Percentiles rank a stretch among this genome's conserved stretches.
Conservation (phyloP, 441 rosid species). For the Cnidoscolus chayamansa region DNA sequence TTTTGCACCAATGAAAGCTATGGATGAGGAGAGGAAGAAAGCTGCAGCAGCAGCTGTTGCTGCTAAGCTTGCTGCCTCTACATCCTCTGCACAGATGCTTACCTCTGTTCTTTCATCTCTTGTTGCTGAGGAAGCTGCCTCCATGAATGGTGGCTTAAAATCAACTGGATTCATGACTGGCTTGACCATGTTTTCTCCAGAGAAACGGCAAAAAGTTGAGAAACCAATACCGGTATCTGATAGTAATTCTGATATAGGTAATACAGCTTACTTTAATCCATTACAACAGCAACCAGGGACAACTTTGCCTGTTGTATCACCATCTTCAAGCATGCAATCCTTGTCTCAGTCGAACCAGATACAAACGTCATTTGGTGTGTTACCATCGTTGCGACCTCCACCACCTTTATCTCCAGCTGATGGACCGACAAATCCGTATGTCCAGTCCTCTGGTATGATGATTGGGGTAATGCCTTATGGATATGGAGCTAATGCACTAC, state of each 20-base stretch:
- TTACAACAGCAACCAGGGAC: conserved; percentile 41
- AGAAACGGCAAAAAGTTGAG: conserved; percentile 59
- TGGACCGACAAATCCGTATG: conserved; percentile 43
- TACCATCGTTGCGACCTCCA: conserved; percentile 43
- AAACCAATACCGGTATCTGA: conserved; percentile 39
- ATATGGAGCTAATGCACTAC: conserved; percentile 42
- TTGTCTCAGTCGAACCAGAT: conserved; percentile 44
- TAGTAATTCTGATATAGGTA: conserved; percentile 39
- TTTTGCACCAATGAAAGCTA: conserved; percentile 41
- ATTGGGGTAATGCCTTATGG: conserved; percentile 51
- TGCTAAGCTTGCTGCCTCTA: conserved; percentile 85
- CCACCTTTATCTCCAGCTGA: conserved; percentile 42
- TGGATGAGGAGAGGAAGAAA: conserved; percentile 68
- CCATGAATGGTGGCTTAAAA: conserved; percentile 40
- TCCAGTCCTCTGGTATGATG: conserved; percentile 54
- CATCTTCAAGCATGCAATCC: conserved; percentile 34
- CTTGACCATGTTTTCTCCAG: conserved; percentile 46
- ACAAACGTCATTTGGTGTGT: conserved; percentile 45
- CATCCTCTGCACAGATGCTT: conserved; percentile 90
- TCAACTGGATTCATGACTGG: conserved; percentile 39
- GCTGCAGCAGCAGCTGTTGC: conserved; percentile 90
- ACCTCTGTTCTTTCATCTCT: conserved; percentile 86
- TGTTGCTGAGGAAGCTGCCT: conserved; percentile 82
- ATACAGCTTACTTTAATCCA: conserved; percentile 38
- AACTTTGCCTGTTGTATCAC: conserved; percentile 26